These are phyloP conservation scores for Blastomyces silverae DNA, from an alignment of 2,329 filamentous ascomycete species.

Conservation along the genomic window DNA sequence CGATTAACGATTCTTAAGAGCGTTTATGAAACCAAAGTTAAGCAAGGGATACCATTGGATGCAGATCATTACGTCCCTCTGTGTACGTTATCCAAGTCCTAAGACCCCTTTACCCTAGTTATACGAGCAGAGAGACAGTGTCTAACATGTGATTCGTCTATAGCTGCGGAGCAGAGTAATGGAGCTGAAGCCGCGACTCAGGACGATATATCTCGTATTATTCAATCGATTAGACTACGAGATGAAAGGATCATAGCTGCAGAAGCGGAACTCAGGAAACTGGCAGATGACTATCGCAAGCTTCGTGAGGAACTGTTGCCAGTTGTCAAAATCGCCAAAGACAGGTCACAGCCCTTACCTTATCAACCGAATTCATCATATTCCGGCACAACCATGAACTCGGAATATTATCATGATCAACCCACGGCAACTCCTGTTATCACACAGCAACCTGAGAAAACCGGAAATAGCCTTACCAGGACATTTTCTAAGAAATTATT, in stretches of 20 bases:
- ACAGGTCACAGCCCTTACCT: conserved; percentile 81
- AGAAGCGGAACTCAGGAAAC: conserved; percentile 72
- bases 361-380: conserved; percentile 36
- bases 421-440: conserved; percentile 35
- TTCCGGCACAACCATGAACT: conserved; percentile 24
- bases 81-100: conserved; percentile 54
- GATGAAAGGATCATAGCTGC: conserved; percentile 82
- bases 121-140: conserved; percentile 12
- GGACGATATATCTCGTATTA: conserved; percentile 85
- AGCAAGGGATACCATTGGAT: conserved; percentile 84
- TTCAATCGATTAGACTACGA: conserved; percentile 79
- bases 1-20: conserved; percentile 90
- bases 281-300: conserved; percentile 82
- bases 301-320: conserved; percentile 87
- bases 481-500: conserved; percentile 69
- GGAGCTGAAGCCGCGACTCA: conserved; percentile 82
- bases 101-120: not conserved
- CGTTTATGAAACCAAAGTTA: conserved; percentile 93
- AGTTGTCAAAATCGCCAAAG: conserved; percentile 82
- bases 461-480: conserved; percentile 55
- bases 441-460: conserved; percentile 32
- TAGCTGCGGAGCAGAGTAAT: conserved; percentile 82
- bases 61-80: conserved; percentile 88
- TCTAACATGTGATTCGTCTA: conserved; percentile 22
- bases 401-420: conserved; percentile 34